Percentiles rank a stretch among this genome's conserved stretches.
Evolutionary conservation across 2,329 filamentous ascomycete genomes (phyloP).

Genomic region (Boeremia exigua): DNA sequence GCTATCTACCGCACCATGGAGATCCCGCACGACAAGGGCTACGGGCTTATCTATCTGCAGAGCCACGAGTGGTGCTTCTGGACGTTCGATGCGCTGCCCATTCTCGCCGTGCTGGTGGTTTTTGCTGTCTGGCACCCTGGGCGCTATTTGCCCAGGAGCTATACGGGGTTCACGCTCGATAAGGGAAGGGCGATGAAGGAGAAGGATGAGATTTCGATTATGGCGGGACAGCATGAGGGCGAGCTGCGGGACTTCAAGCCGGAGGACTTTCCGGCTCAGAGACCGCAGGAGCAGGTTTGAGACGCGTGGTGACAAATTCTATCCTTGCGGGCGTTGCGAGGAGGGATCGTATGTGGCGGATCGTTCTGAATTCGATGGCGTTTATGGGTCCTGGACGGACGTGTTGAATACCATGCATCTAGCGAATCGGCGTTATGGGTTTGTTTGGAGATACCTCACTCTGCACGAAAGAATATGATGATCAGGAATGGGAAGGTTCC

Average conservation of each 20-base stretch:
- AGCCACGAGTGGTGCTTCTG: conserved; percentile 61
- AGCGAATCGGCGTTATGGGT: conserved; percentile 8
- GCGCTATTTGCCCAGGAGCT: conserved; percentile 39
- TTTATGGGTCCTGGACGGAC: not conserved
- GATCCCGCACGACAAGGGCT: conserved; percentile 55
- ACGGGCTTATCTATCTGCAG: conserved; percentile 58
- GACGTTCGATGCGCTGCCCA: conserved; percentile 58
- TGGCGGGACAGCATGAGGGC: conserved; percentile 8
- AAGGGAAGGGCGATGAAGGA: conserved; percentile 40
- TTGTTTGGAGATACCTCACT: not conserved
- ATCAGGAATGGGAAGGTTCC: not conserved
- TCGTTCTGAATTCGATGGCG: not conserved
- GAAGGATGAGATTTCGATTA: conserved; percentile 41
- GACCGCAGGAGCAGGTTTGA: conserved; percentile 4
- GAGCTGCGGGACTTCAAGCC: conserved; percentile 32
- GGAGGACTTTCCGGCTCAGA: conserved; percentile 28
- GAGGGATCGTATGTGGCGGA: not conserved
- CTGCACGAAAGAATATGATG: not conserved
- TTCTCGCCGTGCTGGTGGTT: conserved; percentile 55
- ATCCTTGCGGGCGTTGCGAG: not conserved
- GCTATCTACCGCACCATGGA: conserved; percentile 62
- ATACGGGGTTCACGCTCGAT: conserved; percentile 37
- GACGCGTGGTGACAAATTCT: not conserved
- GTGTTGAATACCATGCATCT: conserved; percentile 14
- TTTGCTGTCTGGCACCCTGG: conserved; percentile 60